Percentiles rank a stretch among this genome's conserved stretches.
Evolutionary conservation across 2,329 filamentous ascomycete species (phyloP).

Genomic region (Xylaria multiplex): DNA sequence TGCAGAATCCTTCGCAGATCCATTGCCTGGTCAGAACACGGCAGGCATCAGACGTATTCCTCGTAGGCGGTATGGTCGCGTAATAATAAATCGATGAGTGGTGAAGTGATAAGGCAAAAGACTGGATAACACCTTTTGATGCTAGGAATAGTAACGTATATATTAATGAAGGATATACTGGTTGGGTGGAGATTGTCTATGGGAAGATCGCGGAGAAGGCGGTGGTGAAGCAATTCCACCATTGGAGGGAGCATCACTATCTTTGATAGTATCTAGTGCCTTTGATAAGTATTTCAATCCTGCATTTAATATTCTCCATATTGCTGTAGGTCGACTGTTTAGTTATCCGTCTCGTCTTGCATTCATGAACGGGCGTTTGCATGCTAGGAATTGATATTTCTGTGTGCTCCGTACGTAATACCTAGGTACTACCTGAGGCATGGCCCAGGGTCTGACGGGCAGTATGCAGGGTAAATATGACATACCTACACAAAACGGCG

Average conservation of each 20-base stretch:
- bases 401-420: too few relatives aligned
- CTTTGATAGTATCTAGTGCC: too few relatives aligned
- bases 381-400: too few relatives aligned
- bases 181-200: conserved; percentile 5
- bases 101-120: not conserved
- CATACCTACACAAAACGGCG: not conserved
- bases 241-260: too few relatives aligned
- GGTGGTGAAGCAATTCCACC: not conserved
- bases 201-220: not conserved
- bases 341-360: too few relatives aligned
- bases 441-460: too few relatives aligned
- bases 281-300: too few relatives aligned
- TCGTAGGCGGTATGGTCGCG: conserved; percentile 9
- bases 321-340: too few relatives aligned
- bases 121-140: not conserved
- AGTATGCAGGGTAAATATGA: too few relatives aligned
- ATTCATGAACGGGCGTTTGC: too few relatives aligned
- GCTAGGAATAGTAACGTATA: conserved; percentile 16
- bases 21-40: not conserved
- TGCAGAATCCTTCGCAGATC: conserved; percentile 34
- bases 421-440: too few relatives aligned
- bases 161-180: not conserved
- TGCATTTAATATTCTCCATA: too few relatives aligned
- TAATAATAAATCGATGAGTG: conserved; percentile 5
- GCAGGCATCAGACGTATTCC: not conserved